Evolutionary conservation across 306 rosid species (phyloP), one percentile per base, ranked within the genome.

Genomic region (Vachellia pachyceras): DNA sequence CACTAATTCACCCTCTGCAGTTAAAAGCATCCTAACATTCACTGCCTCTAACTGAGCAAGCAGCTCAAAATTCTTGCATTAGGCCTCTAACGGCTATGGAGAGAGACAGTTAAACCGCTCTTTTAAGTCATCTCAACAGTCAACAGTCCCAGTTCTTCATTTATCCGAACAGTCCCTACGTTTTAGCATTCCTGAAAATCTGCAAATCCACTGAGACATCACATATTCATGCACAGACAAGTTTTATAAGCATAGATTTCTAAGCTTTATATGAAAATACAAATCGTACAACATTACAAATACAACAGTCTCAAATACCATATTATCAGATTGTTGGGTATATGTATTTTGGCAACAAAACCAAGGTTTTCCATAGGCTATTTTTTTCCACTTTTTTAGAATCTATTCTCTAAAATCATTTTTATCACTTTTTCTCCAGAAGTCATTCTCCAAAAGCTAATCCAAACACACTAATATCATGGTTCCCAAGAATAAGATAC

Each of bases 141-240:
- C 71, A 50, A 76, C 40, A 76, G 25, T 77, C 60, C 79, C 75
- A 73, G 72, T 35, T 74, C 84, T 72, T 66, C 71, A 55, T 69
- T 20, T 82, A 80, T 80, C 84, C 69, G 67, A 33, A 76, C 39
- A 79, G 69, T 79, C 55, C 25, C 78, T 77, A 58, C 73, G 76
- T 74, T 69, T 82, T 87, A 86, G 90, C 86, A 85, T 77, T 91
- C 97, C 80, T 85, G 86, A 82, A 86, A 84, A 90, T 91, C 98
- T 95, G 94, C 87, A 90, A 69, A 70, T 66, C 73, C 79, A 80
- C 36, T 12, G 29, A 65, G 5, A 73, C 41, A 63, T 69, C 82
- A 36, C 37, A 23, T 73, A 65, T 76, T n/a, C 75, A 64, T 37
- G 81, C 17, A 65, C 20, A 54, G n/a, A 41, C 63, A 55, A 20